Evolutionary conservation across 176 grass and related monocot species (phyloP).

Genomic region (Eleusine indica): DNA sequence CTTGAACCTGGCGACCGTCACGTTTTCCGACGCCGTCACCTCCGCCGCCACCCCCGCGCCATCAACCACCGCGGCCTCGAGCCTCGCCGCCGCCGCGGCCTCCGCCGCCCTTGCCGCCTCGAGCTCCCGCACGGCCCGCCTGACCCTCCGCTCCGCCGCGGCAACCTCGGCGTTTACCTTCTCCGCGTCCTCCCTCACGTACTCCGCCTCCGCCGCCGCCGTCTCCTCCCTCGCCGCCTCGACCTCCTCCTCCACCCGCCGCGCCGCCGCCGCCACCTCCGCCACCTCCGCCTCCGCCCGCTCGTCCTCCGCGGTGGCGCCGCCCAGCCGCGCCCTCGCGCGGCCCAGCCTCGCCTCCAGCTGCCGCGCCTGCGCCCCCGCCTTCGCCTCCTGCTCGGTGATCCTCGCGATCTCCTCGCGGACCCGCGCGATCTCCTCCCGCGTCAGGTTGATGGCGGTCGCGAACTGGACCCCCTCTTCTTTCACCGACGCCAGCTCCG

Average conservation of each 20-base stretch:
- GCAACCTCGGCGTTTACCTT: conserved; percentile 31
- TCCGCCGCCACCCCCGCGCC: conserved; percentile 21
- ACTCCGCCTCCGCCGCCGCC: conserved; percentile 54
- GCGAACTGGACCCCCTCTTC: conserved; percentile 57
- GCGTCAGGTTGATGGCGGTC: conserved; percentile 50
- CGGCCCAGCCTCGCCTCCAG: conserved; percentile 66
- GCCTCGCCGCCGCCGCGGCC: conserved; percentile 49
- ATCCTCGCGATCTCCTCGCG: conserved; percentile 43
- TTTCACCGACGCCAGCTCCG: conserved; percentile 58
- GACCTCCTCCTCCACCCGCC: conserved; percentile 52
- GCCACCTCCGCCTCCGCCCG: conserved; percentile 46
- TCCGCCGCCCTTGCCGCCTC: conserved; percentile 55
- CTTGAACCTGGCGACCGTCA: conserved; percentile 69
- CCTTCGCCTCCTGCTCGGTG: conserved; percentile 59
- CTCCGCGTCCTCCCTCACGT: conserved; percentile 40
- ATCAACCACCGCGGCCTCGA: conserved; percentile 42
- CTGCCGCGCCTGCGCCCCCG: conserved; percentile 50
- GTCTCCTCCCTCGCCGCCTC: conserved; percentile 51
- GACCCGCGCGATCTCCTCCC: conserved; percentile 53
- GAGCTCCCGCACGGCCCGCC: conserved; percentile 52
- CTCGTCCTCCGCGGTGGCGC: conserved; percentile 51
- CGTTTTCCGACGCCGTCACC: conserved; percentile 27
- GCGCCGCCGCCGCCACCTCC: conserved; percentile 53
- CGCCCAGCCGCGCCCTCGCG: conserved; percentile 47
- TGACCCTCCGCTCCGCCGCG: conserved; percentile 35